phyloP scores from a whole-genome alignment of 2,329 filamentous ascomycete species.

The Septoria linicola region DNA sequence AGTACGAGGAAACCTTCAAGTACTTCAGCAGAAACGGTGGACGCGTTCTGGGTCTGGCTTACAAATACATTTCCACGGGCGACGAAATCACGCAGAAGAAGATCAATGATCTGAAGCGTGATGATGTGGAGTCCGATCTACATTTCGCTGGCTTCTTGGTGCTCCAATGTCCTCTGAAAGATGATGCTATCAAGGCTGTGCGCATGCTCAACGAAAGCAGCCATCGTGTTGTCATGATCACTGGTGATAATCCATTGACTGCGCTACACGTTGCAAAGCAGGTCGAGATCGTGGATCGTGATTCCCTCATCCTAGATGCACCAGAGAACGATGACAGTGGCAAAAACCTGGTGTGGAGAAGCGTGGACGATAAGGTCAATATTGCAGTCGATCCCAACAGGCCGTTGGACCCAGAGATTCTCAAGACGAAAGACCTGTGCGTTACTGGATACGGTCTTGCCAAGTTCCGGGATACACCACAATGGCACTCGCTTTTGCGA shows the following conservation, averaged over 20 bases:
- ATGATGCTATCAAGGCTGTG: conserved; percentile 89
- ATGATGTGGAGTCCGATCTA: conserved; percentile 81
- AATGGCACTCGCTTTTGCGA: conserved; percentile 73
- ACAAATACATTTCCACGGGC: conserved; percentile 83
- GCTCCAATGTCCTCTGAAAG: conserved; percentile 91
- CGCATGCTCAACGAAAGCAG: conserved; percentile 98
- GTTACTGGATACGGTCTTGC: conserved; percentile 91
- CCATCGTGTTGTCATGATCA: conserved; percentile 98
- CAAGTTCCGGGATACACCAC: conserved; percentile 80
- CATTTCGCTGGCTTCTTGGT: conserved; percentile 94
- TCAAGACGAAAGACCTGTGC: conserved; percentile 86
- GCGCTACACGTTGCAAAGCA: conserved; percentile 92
- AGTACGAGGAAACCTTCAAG: conserved; percentile 98
- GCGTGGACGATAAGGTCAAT: conserved; percentile 83
- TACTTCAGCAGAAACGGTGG: conserved; percentile 96
- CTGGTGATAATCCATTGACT: conserved; percentile 94
- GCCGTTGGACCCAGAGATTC: conserved; percentile 75
- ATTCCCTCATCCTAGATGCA: conserved; percentile 90
- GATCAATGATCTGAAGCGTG: conserved; percentile 92
- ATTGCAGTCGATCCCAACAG: conserved; percentile 82
- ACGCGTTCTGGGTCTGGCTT: conserved; percentile 87
- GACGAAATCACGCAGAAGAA: conserved; percentile 76
- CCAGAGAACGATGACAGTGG: conserved; percentile 84
- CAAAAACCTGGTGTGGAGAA: conserved; percentile 86
- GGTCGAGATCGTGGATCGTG: conserved; percentile 95